Evolutionary conservation across 164 flowering plant species (phyloP).

Genomic region (Protea cynaroides): DNA sequence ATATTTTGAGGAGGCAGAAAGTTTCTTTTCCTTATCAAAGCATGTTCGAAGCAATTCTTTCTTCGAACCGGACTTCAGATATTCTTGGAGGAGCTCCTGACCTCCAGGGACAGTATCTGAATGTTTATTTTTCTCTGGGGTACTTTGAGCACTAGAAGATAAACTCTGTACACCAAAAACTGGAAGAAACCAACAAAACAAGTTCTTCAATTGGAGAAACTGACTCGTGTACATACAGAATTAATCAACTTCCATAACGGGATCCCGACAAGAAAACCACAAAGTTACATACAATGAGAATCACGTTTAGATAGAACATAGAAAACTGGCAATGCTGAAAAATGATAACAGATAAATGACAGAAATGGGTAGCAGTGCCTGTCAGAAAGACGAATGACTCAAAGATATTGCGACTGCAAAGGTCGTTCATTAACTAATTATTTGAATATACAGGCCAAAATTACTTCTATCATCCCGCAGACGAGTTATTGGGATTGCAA

Average conservation of each 20-base stretch:
- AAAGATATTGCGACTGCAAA: background rate
- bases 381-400: background rate
- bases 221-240: background rate
- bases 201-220: background rate
- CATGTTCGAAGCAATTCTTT: slow-evolving; percentile 44
- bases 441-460: too few species aligned
- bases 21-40: slow-evolving; percentile 46
- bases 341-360: background rate
- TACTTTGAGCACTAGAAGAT: slow-evolving; percentile 67
- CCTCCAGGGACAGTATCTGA: slow-evolving; percentile 52
- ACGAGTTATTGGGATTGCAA: too few species aligned
- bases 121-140: slow-evolving; percentile 54
- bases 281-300: background rate
- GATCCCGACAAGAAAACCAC: background rate
- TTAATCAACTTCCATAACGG: background rate
- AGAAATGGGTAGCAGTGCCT: background rate
- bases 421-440: too few species aligned
- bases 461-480: too few species aligned
- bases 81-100: slow-evolving; percentile 50
- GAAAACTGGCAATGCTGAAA: background rate
- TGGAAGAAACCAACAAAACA: slow-evolving; percentile 15
- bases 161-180: slow-evolving; percentile 52
- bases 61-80: slow-evolving; percentile 44
- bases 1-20: slow-evolving; percentile 35
- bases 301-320: background rate